A percentile compares a stretch with the other conserved stretches of the same genome.
These are phyloP conservation scores for Psilocybe cyanescens DNA, from an alignment of 768 basidiomycete genomes.

Conservation along the genomic window DNA sequence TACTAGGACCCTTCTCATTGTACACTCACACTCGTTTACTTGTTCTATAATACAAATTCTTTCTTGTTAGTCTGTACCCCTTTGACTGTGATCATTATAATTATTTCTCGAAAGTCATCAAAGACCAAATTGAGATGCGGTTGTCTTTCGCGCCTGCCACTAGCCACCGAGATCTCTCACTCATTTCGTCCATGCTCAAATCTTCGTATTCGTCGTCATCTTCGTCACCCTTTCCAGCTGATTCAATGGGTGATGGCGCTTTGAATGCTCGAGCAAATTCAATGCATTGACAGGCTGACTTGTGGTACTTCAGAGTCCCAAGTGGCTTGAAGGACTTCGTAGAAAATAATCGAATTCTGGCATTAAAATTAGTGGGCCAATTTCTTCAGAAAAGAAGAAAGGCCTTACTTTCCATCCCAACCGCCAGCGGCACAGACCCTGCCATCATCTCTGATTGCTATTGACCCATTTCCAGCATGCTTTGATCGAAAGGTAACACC, in stretches of 20 bases:
- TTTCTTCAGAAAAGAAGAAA: neutral
- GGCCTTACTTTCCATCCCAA: constrained; percentile 89
- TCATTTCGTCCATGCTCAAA: constrained; percentile 46
- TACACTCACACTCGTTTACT: constrained; percentile 12
- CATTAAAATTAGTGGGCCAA: neutral
- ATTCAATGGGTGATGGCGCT: neutral
- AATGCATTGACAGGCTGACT: constrained; percentile 73
- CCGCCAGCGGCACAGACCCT: constrained; percentile 87
- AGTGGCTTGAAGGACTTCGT: constrained; percentile 81
- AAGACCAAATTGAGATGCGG: constrained; percentile 73
- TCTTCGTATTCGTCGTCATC: constrained; percentile 56
- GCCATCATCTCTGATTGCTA: constrained; percentile 79
- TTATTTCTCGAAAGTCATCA: constrained; percentile 53
- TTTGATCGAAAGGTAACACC: constrained; percentile 60
- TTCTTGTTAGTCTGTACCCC: neutral
- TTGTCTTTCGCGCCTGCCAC: constrained; percentile 68
- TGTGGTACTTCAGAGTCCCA: constrained; percentile 85
- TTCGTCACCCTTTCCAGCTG: constrained; percentile 31
- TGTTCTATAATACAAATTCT: neutral
- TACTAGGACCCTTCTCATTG: neutral
- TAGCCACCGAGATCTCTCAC: constrained; percentile 61
- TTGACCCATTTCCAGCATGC: constrained; percentile 75
- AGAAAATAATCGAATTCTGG: constrained; percentile 82
- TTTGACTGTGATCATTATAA: neutral
- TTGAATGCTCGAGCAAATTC: constrained; percentile 58